Conservation (phyloP, 495 filamentous ascomycete species). For the Hypoxylon lenormandii region DNA sequence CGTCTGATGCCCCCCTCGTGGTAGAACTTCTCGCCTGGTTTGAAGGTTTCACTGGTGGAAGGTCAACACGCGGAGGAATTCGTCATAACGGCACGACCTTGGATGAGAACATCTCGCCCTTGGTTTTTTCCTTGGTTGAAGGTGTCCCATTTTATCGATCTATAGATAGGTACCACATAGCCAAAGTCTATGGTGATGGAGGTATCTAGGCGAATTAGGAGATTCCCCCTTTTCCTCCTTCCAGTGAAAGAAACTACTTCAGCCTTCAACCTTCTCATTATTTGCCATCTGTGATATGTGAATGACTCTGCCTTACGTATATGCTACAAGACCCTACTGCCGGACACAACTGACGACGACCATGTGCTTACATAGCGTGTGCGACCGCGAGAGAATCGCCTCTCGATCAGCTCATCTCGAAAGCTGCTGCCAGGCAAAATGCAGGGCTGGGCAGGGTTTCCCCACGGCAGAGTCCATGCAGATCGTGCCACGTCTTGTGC, state of each 20-base stretch:
- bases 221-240: constrained; percentile 20
- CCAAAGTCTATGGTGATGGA: not conserved
- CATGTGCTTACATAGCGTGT: not conserved
- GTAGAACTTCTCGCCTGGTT: constrained; percentile 19
- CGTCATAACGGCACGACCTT: constrained; percentile 35
- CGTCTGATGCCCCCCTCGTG: constrained; percentile 24
- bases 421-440: constrained; percentile 1
- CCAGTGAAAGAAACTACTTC: constrained; percentile 25
- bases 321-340: constrained; percentile 2
- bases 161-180: constrained; percentile 35
- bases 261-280: constrained; percentile 3
- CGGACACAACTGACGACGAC: constrained; percentile 2
- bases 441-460: constrained; percentile 3
- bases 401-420: not conserved
- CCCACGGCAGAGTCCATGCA: constrained; percentile 4
- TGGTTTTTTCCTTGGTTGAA: constrained; percentile 18
- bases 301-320: constrained; percentile 10
- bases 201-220: constrained; percentile 14
- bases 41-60: constrained; percentile 36
- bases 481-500: constrained; percentile 7
- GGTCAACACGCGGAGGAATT: constrained; percentile 41
- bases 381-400: not conserved
- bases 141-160: constrained; percentile 16
- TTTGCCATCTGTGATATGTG: constrained; percentile 20
- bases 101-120: constrained; percentile 10